Conservation (phyloP, 2,329 filamentous ascomycete species). For the Plenodomus tracheiphilus region DNA sequence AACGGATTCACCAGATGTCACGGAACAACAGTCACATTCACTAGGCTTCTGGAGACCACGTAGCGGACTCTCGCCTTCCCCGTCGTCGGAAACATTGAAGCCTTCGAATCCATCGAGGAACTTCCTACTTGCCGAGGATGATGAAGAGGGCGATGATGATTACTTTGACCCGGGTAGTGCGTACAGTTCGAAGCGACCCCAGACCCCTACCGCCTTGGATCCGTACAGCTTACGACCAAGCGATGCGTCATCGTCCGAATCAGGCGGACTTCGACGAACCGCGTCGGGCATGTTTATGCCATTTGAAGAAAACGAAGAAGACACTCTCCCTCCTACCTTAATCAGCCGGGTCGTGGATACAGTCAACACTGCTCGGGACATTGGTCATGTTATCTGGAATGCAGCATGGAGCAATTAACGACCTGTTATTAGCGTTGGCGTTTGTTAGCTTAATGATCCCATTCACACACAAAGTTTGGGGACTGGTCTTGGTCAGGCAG, state of each 20-base stretch:
- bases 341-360: slow-evolving; percentile 82
- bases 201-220: slow-evolving; percentile 39
- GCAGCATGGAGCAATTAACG: slow-evolving; percentile 61
- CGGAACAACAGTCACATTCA: slow-evolving; percentile 52
- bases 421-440: slow-evolving; percentile 29
- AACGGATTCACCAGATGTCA: slow-evolving; percentile 72
- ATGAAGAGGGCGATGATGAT: slow-evolving; percentile 49
- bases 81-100: slow-evolving; percentile 80
- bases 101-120: slow-evolving; percentile 69
- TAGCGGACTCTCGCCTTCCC: slow-evolving; percentile 65
- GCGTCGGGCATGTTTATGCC: slow-evolving; percentile 92
- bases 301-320: slow-evolving; percentile 72
- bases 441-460: slow-evolving; percentile 20
- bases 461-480: no score
- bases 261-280: slow-evolving; percentile 71
- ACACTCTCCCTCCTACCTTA: slow-evolving; percentile 61
- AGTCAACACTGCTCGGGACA: slow-evolving; percentile 66
- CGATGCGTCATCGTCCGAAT: slow-evolving; percentile 21
- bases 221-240: slow-evolving; percentile 23
- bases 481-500: slow-evolving; percentile 18
- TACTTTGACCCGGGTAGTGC: slow-evolving; percentile 49
- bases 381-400: slow-evolving; percentile 69
- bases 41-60: slow-evolving; percentile 51
- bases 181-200: slow-evolving; percentile 40
- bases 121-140: slow-evolving; percentile 65